These are phyloP conservation scores for Hypoxylon crocopeplum DNA, from an alignment of 495 filamentous ascomycete genomes.

Conservation along the genomic window DNA sequence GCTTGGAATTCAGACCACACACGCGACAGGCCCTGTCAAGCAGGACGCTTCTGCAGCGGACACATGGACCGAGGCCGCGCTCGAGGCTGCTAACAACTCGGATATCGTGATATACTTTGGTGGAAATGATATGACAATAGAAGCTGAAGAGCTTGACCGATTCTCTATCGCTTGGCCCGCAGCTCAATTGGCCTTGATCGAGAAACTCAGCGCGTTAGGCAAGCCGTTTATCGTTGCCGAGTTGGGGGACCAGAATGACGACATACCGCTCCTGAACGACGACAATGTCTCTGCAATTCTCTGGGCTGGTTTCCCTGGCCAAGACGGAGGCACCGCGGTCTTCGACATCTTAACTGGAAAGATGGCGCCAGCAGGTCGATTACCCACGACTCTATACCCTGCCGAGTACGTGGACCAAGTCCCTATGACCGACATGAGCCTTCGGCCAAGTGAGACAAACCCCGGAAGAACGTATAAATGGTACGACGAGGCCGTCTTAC, in stretches of 20 bases:
- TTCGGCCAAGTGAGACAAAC: constrained; percentile 42
- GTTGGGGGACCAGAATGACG: constrained; percentile 63
- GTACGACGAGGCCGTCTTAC: constrained; percentile 46
- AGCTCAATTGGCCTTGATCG: constrained; percentile 47
- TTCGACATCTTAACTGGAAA: constrained; percentile 59
- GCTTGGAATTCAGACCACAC: constrained; percentile 35
- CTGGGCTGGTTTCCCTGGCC: constrained; percentile 59
- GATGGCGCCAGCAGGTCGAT: constrained; percentile 62
- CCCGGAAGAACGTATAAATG: constrained; percentile 55
- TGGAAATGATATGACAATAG: constrained; percentile 48
- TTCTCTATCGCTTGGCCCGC: constrained; percentile 50
- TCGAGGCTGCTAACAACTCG: constrained; percentile 44
- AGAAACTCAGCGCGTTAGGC: constrained; percentile 40
- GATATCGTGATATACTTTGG: constrained; percentile 54
- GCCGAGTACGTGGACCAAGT: constrained; percentile 45
- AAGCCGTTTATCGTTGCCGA: constrained; percentile 50
- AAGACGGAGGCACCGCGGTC: constrained; percentile 63
- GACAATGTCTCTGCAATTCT: constrained; percentile 61
- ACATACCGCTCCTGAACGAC: constrained; percentile 55
- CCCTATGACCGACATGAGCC: constrained; percentile 51
- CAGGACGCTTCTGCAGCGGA: constrained; percentile 23
- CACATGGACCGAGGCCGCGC: constrained; percentile 34
- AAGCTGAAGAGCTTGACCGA: constrained; percentile 48
- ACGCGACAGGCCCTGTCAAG: constrained; percentile 39
- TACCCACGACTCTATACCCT: constrained; percentile 63